Percentiles rank a stretch among this genome's conserved stretches.
These are phyloP conservation scores for Exophiala mesophila DNA, from an alignment of 2,329 filamentous ascomycete genomes.

Conservation along the genomic window DNA sequence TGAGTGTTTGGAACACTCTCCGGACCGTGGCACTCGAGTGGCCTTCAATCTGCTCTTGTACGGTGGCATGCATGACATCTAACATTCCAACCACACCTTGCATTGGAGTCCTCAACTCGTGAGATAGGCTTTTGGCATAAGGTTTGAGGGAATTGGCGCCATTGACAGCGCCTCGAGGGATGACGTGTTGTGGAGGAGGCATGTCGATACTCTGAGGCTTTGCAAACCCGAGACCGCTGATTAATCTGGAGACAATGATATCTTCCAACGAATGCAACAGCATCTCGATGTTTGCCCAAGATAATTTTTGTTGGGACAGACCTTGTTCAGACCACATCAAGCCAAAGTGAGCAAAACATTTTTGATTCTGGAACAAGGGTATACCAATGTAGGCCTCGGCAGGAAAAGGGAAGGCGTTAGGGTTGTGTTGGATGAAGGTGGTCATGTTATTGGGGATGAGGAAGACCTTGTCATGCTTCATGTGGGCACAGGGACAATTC, in stretches of 20 bases:
- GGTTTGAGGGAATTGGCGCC: slow-evolving; percentile 62
- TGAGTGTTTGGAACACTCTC: slow-evolving; percentile 57
- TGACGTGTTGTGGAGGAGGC: slow-evolving; percentile 37
- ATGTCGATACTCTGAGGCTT: slow-evolving; percentile 28
- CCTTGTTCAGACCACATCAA: slow-evolving; percentile 65
- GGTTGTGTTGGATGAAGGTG: slow-evolving; percentile 56
- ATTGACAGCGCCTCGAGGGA: slow-evolving; percentile 53
- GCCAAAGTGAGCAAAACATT: slow-evolving; percentile 66
- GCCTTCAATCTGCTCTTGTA: slow-evolving; percentile 59
- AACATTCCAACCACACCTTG: slow-evolving; percentile 72
- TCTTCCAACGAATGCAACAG: slow-evolving; percentile 65
- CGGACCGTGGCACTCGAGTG: slow-evolving; percentile 48
- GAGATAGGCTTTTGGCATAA: slow-evolving; percentile 66
- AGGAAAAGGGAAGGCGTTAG: slow-evolving; percentile 56
- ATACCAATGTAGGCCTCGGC: slow-evolving; percentile 64
- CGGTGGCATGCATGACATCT: slow-evolving; percentile 69
- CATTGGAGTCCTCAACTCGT: slow-evolving; percentile 69
- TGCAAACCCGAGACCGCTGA: slow-evolving; percentile 49
- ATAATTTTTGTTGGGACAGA: slow-evolving; percentile 50
- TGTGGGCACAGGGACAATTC: slow-evolving; percentile 61
- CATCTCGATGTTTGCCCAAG: slow-evolving; percentile 65
- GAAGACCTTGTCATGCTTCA: slow-evolving; percentile 68
- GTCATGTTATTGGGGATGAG: slow-evolving; percentile 59
- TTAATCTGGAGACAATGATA: slow-evolving; percentile 54
- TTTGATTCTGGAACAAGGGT: slow-evolving; percentile 60